Conservation (phyloP, 495 filamentous ascomycete species). For the Penicillium pulvis region DNA sequence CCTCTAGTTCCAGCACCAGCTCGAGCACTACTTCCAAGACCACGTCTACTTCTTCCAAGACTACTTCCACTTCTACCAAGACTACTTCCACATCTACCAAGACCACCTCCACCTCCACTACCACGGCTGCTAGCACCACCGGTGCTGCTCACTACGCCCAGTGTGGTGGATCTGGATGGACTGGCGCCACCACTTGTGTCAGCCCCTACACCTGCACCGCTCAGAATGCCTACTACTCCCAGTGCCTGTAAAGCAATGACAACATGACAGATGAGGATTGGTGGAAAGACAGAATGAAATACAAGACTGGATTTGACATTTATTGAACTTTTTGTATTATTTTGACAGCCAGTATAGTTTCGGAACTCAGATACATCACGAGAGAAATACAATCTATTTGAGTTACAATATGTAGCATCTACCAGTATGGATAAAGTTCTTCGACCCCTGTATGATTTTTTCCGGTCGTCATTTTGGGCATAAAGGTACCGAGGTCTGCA, state of each 20-base stretch:
- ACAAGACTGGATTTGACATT: not conserved
- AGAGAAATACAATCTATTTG: not conserved
- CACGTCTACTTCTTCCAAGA: conserved; percentile 5
- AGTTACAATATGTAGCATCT: not conserved
- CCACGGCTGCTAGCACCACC: conserved; percentile 21
- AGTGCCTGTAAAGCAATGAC: conserved; percentile 38
- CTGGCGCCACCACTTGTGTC: conserved; percentile 50
- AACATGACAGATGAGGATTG: not conserved
- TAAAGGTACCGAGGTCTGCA: not conserved
- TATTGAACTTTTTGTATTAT: not conserved
- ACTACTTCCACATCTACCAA: conserved; percentile 23
- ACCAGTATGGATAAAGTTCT: no score
- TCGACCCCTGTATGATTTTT: not conserved
- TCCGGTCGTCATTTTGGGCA: not conserved
- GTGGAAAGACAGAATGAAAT: not conserved
- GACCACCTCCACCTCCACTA: conserved; percentile 11
- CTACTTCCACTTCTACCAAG: conserved; percentile 16
- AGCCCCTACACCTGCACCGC: conserved; percentile 41
- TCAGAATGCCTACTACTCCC: conserved; percentile 45
- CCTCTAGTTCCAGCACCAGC: conserved; percentile 12
- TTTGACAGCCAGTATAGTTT: not conserved
- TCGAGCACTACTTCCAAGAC: conserved; percentile 21
- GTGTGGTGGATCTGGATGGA: conserved; percentile 53
- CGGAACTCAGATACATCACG: not conserved
- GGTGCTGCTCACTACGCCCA: conserved; percentile 44